Percentiles rank a stretch among this genome's conserved stretches.
These are phyloP conservation scores for Cryptococcus jaspeensis DNA, from an alignment of 1,284 basidiomycete genomes.

Conservation along the genomic window DNA sequence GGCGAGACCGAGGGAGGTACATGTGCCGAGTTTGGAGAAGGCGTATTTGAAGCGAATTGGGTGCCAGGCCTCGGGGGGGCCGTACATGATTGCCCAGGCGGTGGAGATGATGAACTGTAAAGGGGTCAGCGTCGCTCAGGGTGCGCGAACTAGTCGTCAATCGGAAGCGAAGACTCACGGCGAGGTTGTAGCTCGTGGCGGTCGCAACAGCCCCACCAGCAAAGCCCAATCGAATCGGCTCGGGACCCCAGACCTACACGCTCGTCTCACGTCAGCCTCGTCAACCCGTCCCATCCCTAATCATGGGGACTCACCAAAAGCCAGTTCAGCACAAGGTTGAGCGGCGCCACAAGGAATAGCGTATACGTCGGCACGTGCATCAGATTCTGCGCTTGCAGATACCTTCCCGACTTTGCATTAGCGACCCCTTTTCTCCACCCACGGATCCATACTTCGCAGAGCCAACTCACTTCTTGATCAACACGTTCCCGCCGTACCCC, in stretches of 20 bases:
- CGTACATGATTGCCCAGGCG: constrained; percentile 70
- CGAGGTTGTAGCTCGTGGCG: constrained; percentile 82
- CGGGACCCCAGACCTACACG: constrained; percentile 76
- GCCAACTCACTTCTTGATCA: constrained; percentile 40
- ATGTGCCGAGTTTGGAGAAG: constrained; percentile 69
- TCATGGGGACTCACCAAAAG: constrained; percentile 58
- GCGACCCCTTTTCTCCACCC: too few relatives aligned
- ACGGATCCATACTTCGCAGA: too few relatives aligned
- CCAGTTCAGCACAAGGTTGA: constrained; percentile 82
- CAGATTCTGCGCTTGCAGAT: constrained; percentile 84
- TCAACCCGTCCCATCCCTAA: constrained; percentile 10
- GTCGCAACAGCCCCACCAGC: constrained; percentile 90
- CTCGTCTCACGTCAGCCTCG: constrained; percentile 5
- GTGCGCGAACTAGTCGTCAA: background rate
- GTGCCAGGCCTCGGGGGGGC: constrained; percentile 79
- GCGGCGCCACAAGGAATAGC: constrained; percentile 76
- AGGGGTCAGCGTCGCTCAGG: constrained; percentile 13
- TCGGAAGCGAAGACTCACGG: constrained; percentile 52
- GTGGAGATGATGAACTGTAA: constrained; percentile 56
- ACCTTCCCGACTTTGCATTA: constrained; percentile 54
- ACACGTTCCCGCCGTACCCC: constrained; percentile 61
- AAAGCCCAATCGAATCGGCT: constrained; percentile 75
- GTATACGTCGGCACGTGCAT: constrained; percentile 85
- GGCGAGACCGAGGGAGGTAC: constrained; percentile 71
- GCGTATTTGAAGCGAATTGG: constrained; percentile 63